These are phyloP conservation scores for Umbelopsis isabellina DNA, from an alignment of 192 early-diverging fungal genomes.

Conservation along the genomic window DNA sequence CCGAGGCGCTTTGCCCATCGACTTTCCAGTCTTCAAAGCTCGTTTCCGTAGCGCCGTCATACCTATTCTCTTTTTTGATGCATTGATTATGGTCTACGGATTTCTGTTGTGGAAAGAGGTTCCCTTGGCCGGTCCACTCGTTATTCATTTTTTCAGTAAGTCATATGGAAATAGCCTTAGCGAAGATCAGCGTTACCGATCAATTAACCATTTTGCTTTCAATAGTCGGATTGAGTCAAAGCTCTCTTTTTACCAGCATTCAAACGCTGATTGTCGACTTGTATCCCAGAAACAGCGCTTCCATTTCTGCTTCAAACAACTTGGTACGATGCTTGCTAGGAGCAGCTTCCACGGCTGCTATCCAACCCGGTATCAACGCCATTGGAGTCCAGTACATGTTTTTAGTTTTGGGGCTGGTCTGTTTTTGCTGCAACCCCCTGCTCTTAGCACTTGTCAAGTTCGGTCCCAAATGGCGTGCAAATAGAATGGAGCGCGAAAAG, in stretches of 20 bases:
- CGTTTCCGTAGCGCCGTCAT: constrained; percentile 21
- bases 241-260: neutral
- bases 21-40: constrained; percentile 27
- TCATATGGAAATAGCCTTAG: neutral
- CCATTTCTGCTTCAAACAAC: constrained; percentile 35
- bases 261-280: constrained; percentile 28
- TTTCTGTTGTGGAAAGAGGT: neutral
- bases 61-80: neutral
- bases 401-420: constrained; percentile 5
- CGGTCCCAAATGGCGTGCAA: constrained; percentile 14
- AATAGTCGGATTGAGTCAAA: constrained; percentile 13
- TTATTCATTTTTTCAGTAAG: constrained; percentile 21
- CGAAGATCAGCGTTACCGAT: neutral
- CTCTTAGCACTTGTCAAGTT: neutral
- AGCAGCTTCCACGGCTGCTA: constrained; percentile 21
- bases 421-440: neutral
- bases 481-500: neutral
- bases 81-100: constrained; percentile 10
- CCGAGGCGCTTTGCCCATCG: constrained; percentile 14
- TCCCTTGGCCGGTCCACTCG: neutral
- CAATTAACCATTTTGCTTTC: neutral
- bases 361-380: constrained; percentile 25
- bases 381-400: constrained; percentile 26
- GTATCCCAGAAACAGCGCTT: constrained; percentile 21
- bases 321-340: constrained; percentile 28